These are phyloP conservation scores for Tolypocladium tropicale DNA, from an alignment of 2,329 filamentous ascomycete species.

Conservation along the genomic window DNA sequence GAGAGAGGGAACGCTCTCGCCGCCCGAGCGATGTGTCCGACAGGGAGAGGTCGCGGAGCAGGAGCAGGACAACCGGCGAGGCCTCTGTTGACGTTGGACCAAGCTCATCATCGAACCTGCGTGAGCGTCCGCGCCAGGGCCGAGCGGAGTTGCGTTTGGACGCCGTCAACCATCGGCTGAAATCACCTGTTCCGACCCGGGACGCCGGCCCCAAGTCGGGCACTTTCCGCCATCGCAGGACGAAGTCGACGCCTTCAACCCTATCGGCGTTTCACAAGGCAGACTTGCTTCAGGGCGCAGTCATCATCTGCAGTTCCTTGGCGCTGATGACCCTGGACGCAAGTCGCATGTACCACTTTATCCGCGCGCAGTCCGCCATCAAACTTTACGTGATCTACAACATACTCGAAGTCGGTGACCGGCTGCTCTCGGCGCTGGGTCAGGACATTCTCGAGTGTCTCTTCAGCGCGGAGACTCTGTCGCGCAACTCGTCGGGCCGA, in stretches of 20 bases:
- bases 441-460: conserved; percentile 95
- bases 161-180: conserved; percentile 3
- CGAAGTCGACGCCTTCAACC: conserved; percentile 75
- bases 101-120: conserved; percentile 1
- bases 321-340: conserved; percentile 88
- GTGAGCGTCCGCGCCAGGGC: conserved; percentile 2
- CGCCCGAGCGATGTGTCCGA: conserved; percentile 23
- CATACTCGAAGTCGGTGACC: conserved; percentile 85
- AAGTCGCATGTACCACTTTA: conserved; percentile 96
- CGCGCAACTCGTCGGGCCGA: conserved; percentile 75
- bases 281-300: conserved; percentile 79
- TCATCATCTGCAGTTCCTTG: conserved; percentile 78
- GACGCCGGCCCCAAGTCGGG: conserved; percentile 19
- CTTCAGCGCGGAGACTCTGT: conserved; percentile 86
- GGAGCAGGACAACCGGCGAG: conserved; percentile 24
- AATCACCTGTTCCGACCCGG: conserved; percentile 10
- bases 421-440: conserved; percentile 79
- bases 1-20: conserved; percentile 35
- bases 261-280: conserved; percentile 87
- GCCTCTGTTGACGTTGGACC: conserved; percentile 8
- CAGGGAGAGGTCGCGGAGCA: conserved; percentile 26
- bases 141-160: background rate
- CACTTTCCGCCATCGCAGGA: conserved; percentile 55
- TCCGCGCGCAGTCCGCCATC: conserved; percentile 90
- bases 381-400: conserved; percentile 99